These are phyloP conservation scores for Cladophialophora immunda DNA, from an alignment of 2,329 filamentous ascomycete genomes.

Conservation along the genomic window DNA sequence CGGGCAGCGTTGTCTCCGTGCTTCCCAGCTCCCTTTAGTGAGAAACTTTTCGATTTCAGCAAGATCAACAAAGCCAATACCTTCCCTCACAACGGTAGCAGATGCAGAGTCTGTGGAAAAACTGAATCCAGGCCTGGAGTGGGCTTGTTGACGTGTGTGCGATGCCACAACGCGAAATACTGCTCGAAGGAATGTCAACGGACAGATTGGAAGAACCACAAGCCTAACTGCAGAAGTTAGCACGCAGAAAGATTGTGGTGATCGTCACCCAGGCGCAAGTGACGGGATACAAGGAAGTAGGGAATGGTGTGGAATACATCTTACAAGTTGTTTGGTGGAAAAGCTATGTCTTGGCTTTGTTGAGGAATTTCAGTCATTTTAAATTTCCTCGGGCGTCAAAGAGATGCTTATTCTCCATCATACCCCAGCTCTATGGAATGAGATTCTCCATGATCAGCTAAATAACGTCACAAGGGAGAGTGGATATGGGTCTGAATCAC, in stretches of 20 bases:
- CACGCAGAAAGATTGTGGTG: neutral
- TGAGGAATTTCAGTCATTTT: too few species aligned
- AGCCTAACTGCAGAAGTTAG: slow-evolving; percentile 10
- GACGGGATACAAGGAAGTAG: neutral
- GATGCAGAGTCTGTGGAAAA: slow-evolving; percentile 2
- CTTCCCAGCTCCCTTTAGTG: slow-evolving; percentile 45
- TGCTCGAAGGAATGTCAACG: slow-evolving; percentile 20
- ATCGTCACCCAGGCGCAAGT: neutral
- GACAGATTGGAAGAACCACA: slow-evolving; percentile 17
- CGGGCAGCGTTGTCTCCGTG: slow-evolving; percentile 46
- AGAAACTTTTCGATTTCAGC: slow-evolving; percentile 29
- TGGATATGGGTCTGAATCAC: neutral
- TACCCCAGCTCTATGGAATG: neutral
- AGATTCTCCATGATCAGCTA: neutral
- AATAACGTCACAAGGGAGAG: neutral
- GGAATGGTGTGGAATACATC: slow-evolving; percentile 1
- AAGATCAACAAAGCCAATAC: slow-evolving; percentile 3
- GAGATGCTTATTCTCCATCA: slow-evolving; percentile 1
- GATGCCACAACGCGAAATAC: slow-evolving; percentile 14
- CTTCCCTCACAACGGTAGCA: neutral
- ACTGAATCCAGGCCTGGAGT: neutral
- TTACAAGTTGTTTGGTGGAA: slow-evolving; percentile 1
- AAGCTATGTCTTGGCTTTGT: too few species aligned
- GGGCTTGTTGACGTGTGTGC: slow-evolving; percentile 5
- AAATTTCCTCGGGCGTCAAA: neutral